Conservation (phyloP, 768 basidiomycete species). For the Agrocybe pediades region DNA sequence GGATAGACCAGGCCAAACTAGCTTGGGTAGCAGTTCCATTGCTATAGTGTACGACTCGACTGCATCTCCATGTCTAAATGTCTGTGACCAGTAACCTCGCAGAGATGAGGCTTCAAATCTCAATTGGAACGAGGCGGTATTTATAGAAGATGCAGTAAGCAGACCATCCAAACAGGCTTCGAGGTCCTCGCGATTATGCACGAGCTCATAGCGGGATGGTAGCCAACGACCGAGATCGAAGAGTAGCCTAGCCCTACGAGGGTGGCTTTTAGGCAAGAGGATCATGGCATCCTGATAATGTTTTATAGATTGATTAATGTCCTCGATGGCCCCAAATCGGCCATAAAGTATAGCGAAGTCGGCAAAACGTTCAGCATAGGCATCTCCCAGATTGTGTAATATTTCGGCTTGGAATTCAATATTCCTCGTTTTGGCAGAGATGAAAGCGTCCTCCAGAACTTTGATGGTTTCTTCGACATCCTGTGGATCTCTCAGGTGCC, state of each 20-base stretch:
- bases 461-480: constrained; percentile 1
- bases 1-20: constrained; percentile 7
- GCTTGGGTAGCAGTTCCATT: constrained; percentile 6
- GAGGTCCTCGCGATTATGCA: constrained; percentile 6
- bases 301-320: constrained; percentile 4
- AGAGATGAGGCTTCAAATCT: constrained; percentile 8
- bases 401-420: not conserved
- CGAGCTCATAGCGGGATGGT: constrained; percentile 6
- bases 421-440: not conserved
- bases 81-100: constrained; percentile 2
- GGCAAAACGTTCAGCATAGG: constrained; percentile 1
- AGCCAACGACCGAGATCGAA: constrained; percentile 12
- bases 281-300: not conserved
- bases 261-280: constrained; percentile 1
- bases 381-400: constrained; percentile 1
- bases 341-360: too few relatives aligned
- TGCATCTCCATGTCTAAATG: not conserved
- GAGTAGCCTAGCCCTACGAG: not conserved
- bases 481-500: not conserved
- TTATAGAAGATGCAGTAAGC: not conserved
- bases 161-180: not conserved
- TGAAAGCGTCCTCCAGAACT: not conserved
- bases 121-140: not conserved
- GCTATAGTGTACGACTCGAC: not conserved
- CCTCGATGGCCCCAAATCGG: not conserved